These are phyloP conservation scores for Solanum virginianum DNA, from an alignment of 257 asterid genomes.

Conservation along the genomic window DNA sequence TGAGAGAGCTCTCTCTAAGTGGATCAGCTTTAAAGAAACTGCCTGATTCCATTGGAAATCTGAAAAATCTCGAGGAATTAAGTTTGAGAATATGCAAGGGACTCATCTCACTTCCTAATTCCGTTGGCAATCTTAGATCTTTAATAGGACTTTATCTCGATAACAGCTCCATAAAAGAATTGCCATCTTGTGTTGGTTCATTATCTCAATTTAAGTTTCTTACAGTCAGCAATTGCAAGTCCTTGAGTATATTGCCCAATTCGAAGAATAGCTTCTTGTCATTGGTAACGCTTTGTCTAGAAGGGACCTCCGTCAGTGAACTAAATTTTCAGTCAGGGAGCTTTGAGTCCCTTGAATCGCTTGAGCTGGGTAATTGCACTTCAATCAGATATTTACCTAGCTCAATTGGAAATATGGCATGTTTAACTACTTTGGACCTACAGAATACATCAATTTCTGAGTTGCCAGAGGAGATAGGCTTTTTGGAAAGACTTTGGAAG, in stretches of 20 bases:
- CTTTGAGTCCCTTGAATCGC: constrained; percentile 8
- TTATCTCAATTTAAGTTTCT: constrained; percentile 10
- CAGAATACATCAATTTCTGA: constrained; percentile 1
- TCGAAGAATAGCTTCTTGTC: constrained; percentile 5
- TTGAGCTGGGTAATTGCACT: constrained; percentile 1
- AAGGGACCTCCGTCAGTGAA: constrained; percentile 1
- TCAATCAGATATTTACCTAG: constrained; percentile 7
- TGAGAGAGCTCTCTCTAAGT: constrained; percentile 7
- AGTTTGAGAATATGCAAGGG: constrained; percentile 10
- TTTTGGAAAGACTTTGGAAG: constrained; percentile 3
- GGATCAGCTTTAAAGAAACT: constrained; percentile 8
- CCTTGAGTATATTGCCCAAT: constrained; percentile 2
- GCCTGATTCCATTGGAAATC: constrained; percentile 10
- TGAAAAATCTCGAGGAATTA: constrained; percentile 10
- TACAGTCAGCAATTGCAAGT: constrained; percentile 4
- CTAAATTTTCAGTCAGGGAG: constrained; percentile 2
- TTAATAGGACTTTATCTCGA: constrained; percentile 4
- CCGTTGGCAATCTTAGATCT: constrained; percentile 19
- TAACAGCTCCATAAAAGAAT: not conserved
- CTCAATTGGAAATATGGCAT: constrained; percentile 1
- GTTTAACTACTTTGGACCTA: constrained; percentile 11
- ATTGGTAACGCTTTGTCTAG: constrained; percentile 7
- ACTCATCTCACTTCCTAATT: constrained; percentile 5
- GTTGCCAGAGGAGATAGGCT: constrained; percentile 13
- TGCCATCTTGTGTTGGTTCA: constrained; percentile 17